A percentile compares a stretch with the other conserved stretches of the same genome.
Conservation (phyloP, 1,284 basidiomycete species). For the Pholiota adiposa region DNA sequence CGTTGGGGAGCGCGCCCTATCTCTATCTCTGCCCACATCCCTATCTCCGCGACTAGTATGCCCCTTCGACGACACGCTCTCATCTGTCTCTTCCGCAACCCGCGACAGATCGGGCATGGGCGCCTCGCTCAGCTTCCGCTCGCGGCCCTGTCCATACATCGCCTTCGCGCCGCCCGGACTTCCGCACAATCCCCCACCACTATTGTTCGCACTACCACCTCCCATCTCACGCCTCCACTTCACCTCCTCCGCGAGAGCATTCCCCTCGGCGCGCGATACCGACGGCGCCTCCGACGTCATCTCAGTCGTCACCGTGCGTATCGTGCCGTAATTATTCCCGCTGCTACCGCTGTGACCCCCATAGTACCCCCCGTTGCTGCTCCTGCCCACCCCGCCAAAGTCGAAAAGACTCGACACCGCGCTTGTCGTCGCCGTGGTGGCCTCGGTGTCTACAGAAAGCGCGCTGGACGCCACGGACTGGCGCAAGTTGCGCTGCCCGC, state of each 20-base stretch:
- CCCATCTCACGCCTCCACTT: conserved; percentile 37
- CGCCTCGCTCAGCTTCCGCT: conserved; percentile 66
- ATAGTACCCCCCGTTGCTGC: conserved; percentile 8
- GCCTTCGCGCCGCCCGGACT: conserved; percentile 8
- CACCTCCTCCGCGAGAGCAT: conserved; percentile 55
- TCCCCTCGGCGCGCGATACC: conserved; percentile 65
- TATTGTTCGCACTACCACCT: conserved; percentile 4
- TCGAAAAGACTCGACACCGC: conserved; percentile 70
- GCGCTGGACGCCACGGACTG: conserved; percentile 42
- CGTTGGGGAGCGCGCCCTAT: not conserved
- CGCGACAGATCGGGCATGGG: conserved; percentile 63
- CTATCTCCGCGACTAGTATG: conserved; percentile 12
- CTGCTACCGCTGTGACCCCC: conserved; percentile 30
- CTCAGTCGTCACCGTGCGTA: conserved; percentile 78
- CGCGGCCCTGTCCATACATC: conserved; percentile 29
- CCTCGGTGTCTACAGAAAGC: conserved; percentile 44
- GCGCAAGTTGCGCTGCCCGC: conserved; percentile 13
- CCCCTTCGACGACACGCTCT: conserved; percentile 51
- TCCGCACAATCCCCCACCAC: conserved; percentile 6
- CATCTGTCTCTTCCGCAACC: conserved; percentile 74
- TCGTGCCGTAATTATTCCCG: conserved; percentile 72
- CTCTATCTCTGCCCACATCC: not conserved
- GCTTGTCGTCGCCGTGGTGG: conserved; percentile 59
- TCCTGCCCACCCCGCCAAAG: conserved; percentile 22
- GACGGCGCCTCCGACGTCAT: conserved; percentile 72